Evolutionary conservation across 192 early-diverging fungal genomes (phyloP), one percentile per base, ranked within the genome.

Genomic region (Coemansia sp.): DNA sequence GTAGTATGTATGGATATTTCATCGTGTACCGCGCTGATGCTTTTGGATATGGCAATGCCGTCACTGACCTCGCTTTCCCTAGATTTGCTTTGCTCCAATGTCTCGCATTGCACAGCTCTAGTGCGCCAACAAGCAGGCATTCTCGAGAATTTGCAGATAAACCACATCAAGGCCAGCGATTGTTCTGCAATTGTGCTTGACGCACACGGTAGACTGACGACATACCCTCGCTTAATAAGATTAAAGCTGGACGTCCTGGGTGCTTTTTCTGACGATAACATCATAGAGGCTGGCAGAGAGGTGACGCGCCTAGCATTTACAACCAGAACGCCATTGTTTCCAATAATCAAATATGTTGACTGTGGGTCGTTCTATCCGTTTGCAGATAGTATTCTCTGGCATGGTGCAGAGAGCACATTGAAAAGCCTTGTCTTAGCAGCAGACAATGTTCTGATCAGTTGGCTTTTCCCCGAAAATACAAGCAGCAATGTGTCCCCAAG

Each of bases 281-380:
- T 2, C 13, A 59, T 25, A 4, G 51, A 54, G 14, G 20, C 13
- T 16, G 7, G 39, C 38, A 59, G 38, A 40, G 14, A 7, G 8
- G 11, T 54, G 20, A 20, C 25, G 57, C 37, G 57, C 57, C 8
- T n/a, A 9, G 57, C 10, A 7, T 4, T 57, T 4, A 37, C 51
- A 5, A 6, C 12, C 6, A 64, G 61, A 7, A 25, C 6, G 0
- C 60, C 68, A 0, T 9, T 20, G 25, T 76, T 76, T 53, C 75
- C 75, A 20, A 44, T 12, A 7, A 65, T 76, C 5, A 38, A 60
- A 9, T 39, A 64, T 59, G 41, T 76, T 40, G 38, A 41, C 40
- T 76, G 75, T 54, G 45, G 44, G 44, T 61, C 59, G 16, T 43
- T 63, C 12, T 76, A 76, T 32, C 75, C 75, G 11, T 76, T 76